Conservation (phyloP, 768 basidiomycete species). For the Epithele typhae region DNA sequence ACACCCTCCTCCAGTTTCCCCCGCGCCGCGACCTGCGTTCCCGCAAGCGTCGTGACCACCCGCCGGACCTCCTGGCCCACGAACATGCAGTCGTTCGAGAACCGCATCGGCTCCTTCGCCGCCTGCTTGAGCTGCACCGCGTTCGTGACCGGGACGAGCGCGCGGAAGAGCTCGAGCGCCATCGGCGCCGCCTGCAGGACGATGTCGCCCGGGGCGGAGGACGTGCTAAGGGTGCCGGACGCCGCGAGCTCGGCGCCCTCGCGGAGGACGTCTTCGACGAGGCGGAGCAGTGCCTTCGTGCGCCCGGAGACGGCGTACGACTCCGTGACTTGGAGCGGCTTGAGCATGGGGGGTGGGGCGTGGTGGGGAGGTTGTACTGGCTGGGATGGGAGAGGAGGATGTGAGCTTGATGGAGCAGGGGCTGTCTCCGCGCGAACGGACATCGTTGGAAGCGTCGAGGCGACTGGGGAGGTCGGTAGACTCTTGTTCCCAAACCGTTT, state of each 20-base stretch:
- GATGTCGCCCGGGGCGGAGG: constrained; percentile 39
- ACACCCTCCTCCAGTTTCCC: constrained; percentile 50
- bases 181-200: constrained; percentile 60
- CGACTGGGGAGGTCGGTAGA: constrained; percentile 18
- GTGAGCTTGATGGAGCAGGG: too few relatives aligned
- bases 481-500: constrained; percentile 51
- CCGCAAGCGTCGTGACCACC: constrained; percentile 20
- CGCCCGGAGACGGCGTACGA: constrained; percentile 56
- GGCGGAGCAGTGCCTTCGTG: constrained; percentile 47
- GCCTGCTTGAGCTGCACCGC: constrained; percentile 39
- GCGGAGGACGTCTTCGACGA: constrained; percentile 56
- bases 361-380: background rate
- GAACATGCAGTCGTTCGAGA: constrained; percentile 79
- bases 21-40: constrained; percentile 24
- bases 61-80: constrained; percentile 51
- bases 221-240: constrained; percentile 47
- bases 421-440: too few relatives aligned
- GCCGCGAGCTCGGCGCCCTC: constrained; percentile 65
- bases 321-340: constrained; percentile 36
- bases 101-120: constrained; percentile 59
- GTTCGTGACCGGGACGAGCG: constrained; percentile 68
- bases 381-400: constrained; percentile 6
- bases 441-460: constrained; percentile 9
- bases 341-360: constrained; percentile 7
- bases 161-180: constrained; percentile 74